Evolutionary conservation across 2,329 filamentous ascomycete genomes (phyloP).

Genomic region (Fusarium chuoi): DNA sequence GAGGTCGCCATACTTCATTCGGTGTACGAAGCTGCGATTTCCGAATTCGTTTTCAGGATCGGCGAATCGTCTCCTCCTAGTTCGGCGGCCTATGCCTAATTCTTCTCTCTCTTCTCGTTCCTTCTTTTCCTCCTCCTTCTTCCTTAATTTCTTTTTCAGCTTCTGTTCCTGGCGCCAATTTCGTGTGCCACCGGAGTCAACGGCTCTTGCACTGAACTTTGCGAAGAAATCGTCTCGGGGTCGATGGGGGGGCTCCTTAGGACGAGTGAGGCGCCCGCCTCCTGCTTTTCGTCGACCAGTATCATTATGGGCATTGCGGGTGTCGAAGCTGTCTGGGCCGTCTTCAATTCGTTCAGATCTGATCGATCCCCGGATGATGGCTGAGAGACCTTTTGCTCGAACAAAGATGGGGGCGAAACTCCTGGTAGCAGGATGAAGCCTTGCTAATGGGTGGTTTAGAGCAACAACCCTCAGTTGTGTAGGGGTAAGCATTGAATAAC

Average conservation of each 20-base stretch:
- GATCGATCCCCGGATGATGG: constrained; percentile 75
- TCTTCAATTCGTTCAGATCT: constrained; percentile 53
- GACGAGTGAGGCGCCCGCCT: background rate
- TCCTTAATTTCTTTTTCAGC: constrained; percentile 64
- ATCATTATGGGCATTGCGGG: background rate
- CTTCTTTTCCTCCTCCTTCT: constrained; percentile 53
- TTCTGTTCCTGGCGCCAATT: constrained; percentile 52
- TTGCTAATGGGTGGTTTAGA: constrained; percentile 32
- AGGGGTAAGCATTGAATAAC: constrained; percentile 46
- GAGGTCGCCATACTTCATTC: constrained; percentile 58
- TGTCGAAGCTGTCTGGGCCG: constrained; percentile 18
- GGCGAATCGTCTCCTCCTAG: constrained; percentile 63
- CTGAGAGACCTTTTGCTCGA: constrained; percentile 63
- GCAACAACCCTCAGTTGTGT: constrained; percentile 36
- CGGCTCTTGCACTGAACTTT: constrained; percentile 44
- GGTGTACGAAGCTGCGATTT: constrained; percentile 66
- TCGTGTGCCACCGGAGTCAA: constrained; percentile 41
- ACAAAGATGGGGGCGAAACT: constrained; percentile 30
- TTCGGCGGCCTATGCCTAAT: constrained; percentile 52
- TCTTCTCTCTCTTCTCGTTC: constrained; percentile 48
- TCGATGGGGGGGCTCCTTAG: constrained; percentile 3
- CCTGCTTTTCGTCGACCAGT: background rate
- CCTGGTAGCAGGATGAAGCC: background rate
- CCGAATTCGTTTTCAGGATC: constrained; percentile 62
- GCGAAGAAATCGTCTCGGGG: constrained; percentile 29